phyloP scores from a whole-genome alignment of 768 basidiomycete genomes.

The Boletus pseudo-olivaceus region DNA sequence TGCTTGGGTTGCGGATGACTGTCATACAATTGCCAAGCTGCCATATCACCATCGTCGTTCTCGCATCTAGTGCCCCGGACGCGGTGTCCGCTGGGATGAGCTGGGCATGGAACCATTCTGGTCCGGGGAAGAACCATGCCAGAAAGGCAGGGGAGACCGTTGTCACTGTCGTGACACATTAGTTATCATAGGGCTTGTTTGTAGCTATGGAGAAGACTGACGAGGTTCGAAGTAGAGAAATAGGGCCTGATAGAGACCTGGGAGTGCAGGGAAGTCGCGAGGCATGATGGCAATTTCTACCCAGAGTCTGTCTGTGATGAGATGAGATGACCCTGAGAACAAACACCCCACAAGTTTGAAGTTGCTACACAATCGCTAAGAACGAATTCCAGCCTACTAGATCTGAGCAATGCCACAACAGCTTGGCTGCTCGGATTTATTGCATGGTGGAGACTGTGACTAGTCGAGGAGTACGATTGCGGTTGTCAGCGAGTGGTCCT shows the following conservation, averaged over 20 bases:
- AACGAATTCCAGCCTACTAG: neutral
- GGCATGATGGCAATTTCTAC: slow-evolving; percentile 13
- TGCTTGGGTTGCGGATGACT: neutral
- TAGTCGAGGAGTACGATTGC: too few relatives aligned
- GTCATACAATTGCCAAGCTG: slow-evolving; percentile 64
- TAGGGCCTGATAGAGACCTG: slow-evolving; percentile 58
- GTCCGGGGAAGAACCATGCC: slow-evolving; percentile 56
- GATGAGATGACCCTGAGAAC: neutral
- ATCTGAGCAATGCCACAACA: too few relatives aligned
- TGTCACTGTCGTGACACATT: slow-evolving; percentile 36
- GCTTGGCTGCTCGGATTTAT: too few relatives aligned
- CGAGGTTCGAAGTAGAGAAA: slow-evolving; percentile 68
- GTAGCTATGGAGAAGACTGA: slow-evolving; percentile 24
- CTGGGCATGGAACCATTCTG: slow-evolving; percentile 63
- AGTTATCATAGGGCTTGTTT: slow-evolving; percentile 11
- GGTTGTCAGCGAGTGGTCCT: too few relatives aligned
- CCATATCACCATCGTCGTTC: slow-evolving; percentile 60
- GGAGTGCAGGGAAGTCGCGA: slow-evolving; percentile 49
- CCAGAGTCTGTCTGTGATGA: too few relatives aligned
- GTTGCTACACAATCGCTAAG: neutral
- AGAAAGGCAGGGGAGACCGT: slow-evolving; percentile 49
- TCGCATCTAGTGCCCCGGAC: slow-evolving; percentile 37
- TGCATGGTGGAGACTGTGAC: too few relatives aligned
- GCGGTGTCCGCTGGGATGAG: slow-evolving; percentile 49
- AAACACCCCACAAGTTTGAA: neutral